A percentile compares a stretch with the other conserved stretches of the same genome.
phyloP scores from a whole-genome alignment of 2,329 filamentous ascomycete genomes.

The Colletotrichum cereale region DNA sequence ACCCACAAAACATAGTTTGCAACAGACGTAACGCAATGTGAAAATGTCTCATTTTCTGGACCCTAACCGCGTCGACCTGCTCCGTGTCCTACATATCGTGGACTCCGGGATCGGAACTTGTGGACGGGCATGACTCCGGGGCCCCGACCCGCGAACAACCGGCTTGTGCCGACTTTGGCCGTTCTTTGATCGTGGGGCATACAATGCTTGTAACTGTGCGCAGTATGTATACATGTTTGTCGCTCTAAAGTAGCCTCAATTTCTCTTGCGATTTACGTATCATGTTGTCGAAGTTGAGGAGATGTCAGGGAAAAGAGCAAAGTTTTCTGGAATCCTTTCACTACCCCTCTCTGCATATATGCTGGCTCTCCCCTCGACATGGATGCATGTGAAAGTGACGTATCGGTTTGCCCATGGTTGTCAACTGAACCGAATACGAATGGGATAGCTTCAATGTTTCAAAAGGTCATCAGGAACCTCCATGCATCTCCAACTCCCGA shows the following conservation, averaged over 20 bases:
- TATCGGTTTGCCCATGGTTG: background rate
- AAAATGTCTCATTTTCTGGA: slow-evolving; percentile 2
- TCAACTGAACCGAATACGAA: background rate
- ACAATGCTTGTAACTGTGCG: background rate
- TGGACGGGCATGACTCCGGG: background rate
- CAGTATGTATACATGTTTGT: background rate
- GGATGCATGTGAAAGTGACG: background rate
- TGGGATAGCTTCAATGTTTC: too few species aligned
- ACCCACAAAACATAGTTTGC: slow-evolving; percentile 11
- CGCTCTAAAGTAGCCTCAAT: too few species aligned
- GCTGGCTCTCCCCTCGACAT: background rate
- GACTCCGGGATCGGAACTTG: slow-evolving; percentile 26
- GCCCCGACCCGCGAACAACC: slow-evolving; percentile 9
- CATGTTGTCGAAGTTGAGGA: background rate
- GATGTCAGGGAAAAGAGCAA: background rate
- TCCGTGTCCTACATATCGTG: background rate
- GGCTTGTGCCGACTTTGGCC: slow-evolving; percentile 32
- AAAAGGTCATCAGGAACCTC: too few species aligned
- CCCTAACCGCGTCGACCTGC: background rate
- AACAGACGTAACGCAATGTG: background rate
- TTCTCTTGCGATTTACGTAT: background rate
- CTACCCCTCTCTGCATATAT: background rate
- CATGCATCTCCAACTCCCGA: background rate
- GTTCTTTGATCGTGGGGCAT: background rate
- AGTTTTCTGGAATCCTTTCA: background rate